Conservation (phyloP, 257 asterid genomes). For the Solanum microdontum region DNA sequence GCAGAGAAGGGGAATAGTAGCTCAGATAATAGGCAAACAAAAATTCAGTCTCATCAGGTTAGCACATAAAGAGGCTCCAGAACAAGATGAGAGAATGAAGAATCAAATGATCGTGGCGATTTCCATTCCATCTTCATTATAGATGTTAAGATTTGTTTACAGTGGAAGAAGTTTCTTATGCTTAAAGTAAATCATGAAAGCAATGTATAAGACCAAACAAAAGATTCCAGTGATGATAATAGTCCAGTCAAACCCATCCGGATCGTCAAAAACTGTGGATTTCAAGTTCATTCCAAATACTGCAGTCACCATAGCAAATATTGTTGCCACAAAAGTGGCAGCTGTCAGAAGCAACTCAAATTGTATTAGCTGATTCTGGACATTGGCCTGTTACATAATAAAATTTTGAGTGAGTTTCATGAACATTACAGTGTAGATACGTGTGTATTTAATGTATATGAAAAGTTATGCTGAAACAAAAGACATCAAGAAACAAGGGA, state of each 20-base stretch:
- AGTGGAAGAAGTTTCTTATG: conserved; percentile 72
- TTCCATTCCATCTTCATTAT: background rate
- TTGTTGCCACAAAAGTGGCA: conserved; percentile 78
- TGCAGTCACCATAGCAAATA: conserved; percentile 87
- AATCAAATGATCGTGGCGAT: background rate
- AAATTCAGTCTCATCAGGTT: background rate
- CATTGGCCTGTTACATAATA: conserved; percentile 61
- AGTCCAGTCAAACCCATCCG: conserved; percentile 70
- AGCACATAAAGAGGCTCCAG: background rate
- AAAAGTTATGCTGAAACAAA: background rate
- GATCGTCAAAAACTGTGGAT: conserved; percentile 42
- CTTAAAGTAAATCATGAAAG: conserved; percentile 61
- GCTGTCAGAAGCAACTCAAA: conserved; percentile 95
- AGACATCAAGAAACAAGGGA: background rate
- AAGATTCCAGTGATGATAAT: conserved; percentile 42
- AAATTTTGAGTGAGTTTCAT: background rate
- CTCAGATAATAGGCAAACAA: background rate
- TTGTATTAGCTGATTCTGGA: conserved; percentile 90
- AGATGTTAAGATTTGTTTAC: conserved; percentile 12
- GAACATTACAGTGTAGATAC: background rate
- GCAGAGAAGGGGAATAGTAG: background rate
- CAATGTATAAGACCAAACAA: conserved; percentile 46
- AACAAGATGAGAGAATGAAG: background rate
- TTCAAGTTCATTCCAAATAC: conserved; percentile 89
- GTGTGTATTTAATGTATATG: background rate